These are phyloP conservation scores for Pilaira anomala DNA, from an alignment of 192 early-diverging fungal species.

Conservation along the genomic window DNA sequence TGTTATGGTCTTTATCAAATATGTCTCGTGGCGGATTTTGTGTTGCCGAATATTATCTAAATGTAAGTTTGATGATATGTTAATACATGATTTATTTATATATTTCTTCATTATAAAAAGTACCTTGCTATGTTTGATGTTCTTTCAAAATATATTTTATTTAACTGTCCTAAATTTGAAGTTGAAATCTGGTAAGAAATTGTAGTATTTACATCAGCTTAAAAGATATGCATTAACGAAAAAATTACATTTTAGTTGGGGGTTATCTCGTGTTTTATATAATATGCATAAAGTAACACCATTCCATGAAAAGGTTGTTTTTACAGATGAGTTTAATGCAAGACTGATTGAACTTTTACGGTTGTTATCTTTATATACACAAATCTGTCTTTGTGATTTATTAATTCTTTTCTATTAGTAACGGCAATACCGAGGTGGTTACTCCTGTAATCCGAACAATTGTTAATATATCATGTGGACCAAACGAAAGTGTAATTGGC, in stretches of 20 bases:
- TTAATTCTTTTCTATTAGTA: not conserved
- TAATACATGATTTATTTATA: not conserved
- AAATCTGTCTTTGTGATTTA: not conserved
- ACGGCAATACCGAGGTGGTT: not conserved
- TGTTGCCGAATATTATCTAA: conserved; percentile 20
- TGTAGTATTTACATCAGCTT: not conserved
- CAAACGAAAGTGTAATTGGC: conserved; percentile 21
- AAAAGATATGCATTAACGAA: not conserved
- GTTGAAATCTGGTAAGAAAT: conserved; percentile 7
- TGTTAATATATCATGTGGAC: conserved; percentile 38
- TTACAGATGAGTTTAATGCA: conserved; percentile 17
- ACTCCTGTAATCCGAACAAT: conserved; percentile 25
- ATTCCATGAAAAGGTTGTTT: conserved; percentile 15
- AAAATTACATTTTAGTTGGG: conserved; percentile 25
- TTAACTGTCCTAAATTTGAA: conserved; percentile 1
- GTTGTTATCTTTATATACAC: conserved; percentile 6
- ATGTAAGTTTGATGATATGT: not conserved
- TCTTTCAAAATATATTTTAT: conserved; percentile 4
- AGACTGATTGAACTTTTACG: conserved; percentile 19
- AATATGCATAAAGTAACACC: conserved; percentile 36
- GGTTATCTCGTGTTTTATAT: conserved; percentile 32
- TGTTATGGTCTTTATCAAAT: conserved; percentile 36
- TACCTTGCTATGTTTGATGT: not conserved
- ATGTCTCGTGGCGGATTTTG: conserved; percentile 40
- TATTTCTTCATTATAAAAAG: not conserved